Evolutionary conservation across 2,329 filamentous ascomycete genomes (phyloP), one percentile per base, ranked within the genome.

Genomic region (Amauroascus verrucosus): DNA sequence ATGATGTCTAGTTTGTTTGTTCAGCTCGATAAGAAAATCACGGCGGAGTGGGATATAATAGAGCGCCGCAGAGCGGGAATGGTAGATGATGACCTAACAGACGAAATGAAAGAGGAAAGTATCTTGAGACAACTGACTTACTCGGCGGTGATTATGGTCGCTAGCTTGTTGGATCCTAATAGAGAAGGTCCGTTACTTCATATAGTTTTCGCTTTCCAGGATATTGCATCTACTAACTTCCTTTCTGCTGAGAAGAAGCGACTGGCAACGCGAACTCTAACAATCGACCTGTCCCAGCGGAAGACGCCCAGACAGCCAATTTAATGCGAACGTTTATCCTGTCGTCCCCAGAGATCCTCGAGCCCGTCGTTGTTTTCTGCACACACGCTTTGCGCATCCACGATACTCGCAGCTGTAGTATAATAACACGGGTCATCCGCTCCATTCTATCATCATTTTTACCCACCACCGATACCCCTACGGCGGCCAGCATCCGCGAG

Each of bases 31-130:
- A 75, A 77, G 38, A 97, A 97, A 71, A 86, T 97, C 58, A 86
- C 82, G 32, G 76, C 79, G 0, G 91, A 97, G 66, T 98, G 93
- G 93, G 81, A 84, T 57, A 81, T 81, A 59, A 81, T 96, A 54
- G 80, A 83, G 56, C 62, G 75, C 65, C 61, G 71, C 62, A 64
- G 74, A 64, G 73, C 82, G 11, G 78, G 79, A 40, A 78, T 83
- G 1, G 83, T 83, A 2, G 83, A 84, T 18, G 88, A 90, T 53
- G 86, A 87, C 56, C 73, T 98, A 51, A 87, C 86, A 1, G 89
- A 96, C 60, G 93, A 98, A 72, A 98, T 98, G 93, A 95, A 96
- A 70, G 84, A 88, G 6, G 93, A 98, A 68, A 97, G 91, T 64
- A 94, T 98, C 28, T 74, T 98, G 44, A 82, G 93, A 18, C 89